phyloP scores from a whole-genome alignment of 805 yeast species.

The Citeromyces matritensis region DNA sequence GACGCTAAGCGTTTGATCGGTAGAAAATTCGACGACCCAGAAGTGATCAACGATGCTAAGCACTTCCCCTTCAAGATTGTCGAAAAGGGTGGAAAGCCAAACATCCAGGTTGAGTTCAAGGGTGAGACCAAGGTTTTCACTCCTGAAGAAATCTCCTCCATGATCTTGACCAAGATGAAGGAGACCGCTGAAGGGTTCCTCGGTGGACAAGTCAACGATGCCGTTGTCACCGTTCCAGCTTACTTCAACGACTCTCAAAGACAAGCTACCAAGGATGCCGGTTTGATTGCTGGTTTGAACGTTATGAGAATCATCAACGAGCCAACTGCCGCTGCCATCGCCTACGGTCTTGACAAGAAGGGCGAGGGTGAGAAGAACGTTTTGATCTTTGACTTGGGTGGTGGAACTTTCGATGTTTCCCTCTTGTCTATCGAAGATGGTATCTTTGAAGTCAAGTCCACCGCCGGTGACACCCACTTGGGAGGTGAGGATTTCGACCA shows the following conservation, averaged over 20 bases:
- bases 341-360: slow-evolving; percentile 56
- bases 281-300: slow-evolving; percentile 59
- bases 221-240: slow-evolving; percentile 78
- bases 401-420: slow-evolving; percentile 78
- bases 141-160: slow-evolving; percentile 84
- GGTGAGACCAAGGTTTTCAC: slow-evolving; percentile 86
- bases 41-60: slow-evolving; percentile 68
- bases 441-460: slow-evolving; percentile 69
- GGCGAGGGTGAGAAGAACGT: slow-evolving; percentile 30
- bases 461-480: slow-evolving; percentile 74
- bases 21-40: slow-evolving; percentile 72
- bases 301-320: slow-evolving; percentile 68
- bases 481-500: slow-evolving; percentile 84
- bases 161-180: slow-evolving; percentile 62
- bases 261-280: slow-evolving; percentile 75
- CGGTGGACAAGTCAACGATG: slow-evolving; percentile 39
- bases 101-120: slow-evolving; percentile 81
- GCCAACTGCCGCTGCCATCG: slow-evolving; percentile 79
- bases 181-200: slow-evolving; percentile 47
- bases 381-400: slow-evolving; percentile 65
- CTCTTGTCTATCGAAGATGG: slow-evolving; percentile 67
- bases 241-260: slow-evolving; percentile 74
- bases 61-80: slow-evolving; percentile 88
- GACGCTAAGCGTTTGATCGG: slow-evolving; percentile 92
- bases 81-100: slow-evolving; percentile 77